Evolutionary conservation across 148 eudicot species (phyloP), one percentile per base, ranked within the genome.

Genomic region (Diospyros kaki): DNA sequence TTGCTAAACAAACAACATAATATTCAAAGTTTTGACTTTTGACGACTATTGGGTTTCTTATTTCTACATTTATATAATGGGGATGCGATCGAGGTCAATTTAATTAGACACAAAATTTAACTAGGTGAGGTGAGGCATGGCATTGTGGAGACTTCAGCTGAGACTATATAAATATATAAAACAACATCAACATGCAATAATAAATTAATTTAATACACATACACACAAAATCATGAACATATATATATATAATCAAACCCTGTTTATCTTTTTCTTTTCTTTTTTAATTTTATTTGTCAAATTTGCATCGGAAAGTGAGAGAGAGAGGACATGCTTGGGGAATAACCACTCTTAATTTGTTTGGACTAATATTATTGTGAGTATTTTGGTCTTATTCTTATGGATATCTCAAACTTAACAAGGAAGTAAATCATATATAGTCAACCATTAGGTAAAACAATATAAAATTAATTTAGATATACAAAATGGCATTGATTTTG

Each of bases 21-120:
- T 28, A 28, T 69, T 72, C 75, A 59, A 72, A 59, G 64, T 70
- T 51, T 77, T 77, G 79, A 77, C 79, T 70, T 76, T 13, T 43
- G 69, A 63, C 74, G 69, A 28, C 58, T 8, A 50, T 61, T 44
- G 58, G 44, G 58, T 68, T 68, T 11, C 42, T 53, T 18, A 38
- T 69, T 69, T 3, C 56, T 41, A 68, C 54, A 59, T 12, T 17
- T 42, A 52, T 12, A 42, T 13, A 18, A 44, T 12, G 63, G n/a
- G 51, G 65, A 45, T 38, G 68, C 9, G 78, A 66, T 62, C 45
- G 4, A 38, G 61, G 79, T 77, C 79, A 28, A 28, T 28, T 28
- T 28, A 28, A 28, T 28, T 28, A 28, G 28, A 28, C 28, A 28
- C 28, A 28, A 28, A 28, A 0, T 28, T 28, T 28, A 28, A 28